phyloP scores from a whole-genome alignment of 2,329 filamentous ascomycete genomes.

The Paecilomyces sp. region DNA sequence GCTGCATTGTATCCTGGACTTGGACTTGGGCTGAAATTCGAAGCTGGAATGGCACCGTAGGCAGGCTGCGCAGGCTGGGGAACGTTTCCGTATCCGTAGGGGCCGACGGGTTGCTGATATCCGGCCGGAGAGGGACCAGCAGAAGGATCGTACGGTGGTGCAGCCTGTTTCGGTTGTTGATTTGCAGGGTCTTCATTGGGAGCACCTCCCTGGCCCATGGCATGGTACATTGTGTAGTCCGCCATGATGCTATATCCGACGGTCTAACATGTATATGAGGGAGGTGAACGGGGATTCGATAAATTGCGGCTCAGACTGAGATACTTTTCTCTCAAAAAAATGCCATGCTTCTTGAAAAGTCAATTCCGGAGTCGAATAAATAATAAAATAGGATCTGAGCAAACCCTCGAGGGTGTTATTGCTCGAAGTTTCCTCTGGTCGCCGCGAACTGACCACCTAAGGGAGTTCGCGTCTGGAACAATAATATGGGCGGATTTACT shows the following conservation, averaged over 20 bases:
- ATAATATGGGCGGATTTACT: slow-evolving; percentile 15
- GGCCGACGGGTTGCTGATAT: slow-evolving; percentile 29
- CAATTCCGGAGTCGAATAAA: neutral
- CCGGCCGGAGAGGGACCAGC: slow-evolving; percentile 28
- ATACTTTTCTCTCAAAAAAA: slow-evolving; percentile 2
- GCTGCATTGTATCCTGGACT: slow-evolving; percentile 20
- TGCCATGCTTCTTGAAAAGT: slow-evolving; percentile 5
- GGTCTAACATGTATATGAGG: slow-evolving; percentile 1
- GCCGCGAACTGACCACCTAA: slow-evolving; percentile 27
- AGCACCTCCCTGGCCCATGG: slow-evolving; percentile 25
- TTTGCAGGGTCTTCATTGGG: slow-evolving; percentile 48
- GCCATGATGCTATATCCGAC: slow-evolving; percentile 33
- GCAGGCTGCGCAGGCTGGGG: slow-evolving; percentile 25
- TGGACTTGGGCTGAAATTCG: slow-evolving; percentile 16
- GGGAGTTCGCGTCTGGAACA: slow-evolving; percentile 8
- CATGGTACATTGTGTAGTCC: slow-evolving; percentile 35
- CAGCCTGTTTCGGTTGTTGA: slow-evolving; percentile 46
- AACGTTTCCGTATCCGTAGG: slow-evolving; percentile 29
- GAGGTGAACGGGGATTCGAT: neutral
- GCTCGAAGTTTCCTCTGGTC: neutral
- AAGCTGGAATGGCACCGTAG: slow-evolving; percentile 20
- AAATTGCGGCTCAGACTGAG: neutral
- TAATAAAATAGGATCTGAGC: slow-evolving; percentile 3
- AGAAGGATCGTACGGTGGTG: slow-evolving; percentile 45
- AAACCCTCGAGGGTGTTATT: neutral